These are phyloP conservation scores for Chrysoporthe austroafricana DNA, from an alignment of 2,329 filamentous ascomycete species.

Conservation along the genomic window DNA sequence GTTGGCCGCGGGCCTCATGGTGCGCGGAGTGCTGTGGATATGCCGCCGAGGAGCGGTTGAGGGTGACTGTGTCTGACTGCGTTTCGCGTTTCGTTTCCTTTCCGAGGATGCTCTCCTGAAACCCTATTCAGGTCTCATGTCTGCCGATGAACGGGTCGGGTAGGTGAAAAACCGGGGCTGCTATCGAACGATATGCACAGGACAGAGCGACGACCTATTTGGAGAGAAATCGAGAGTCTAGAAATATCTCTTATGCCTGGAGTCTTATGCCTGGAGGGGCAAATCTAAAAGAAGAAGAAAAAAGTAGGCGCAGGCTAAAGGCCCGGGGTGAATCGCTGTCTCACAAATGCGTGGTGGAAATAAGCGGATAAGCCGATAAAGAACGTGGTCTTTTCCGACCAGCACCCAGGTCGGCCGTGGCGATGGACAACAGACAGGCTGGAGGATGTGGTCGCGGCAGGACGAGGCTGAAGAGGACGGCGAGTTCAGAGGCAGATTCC, in stretches of 20 bases:
- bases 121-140: constrained; percentile 19
- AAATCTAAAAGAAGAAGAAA: neutral
- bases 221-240: neutral
- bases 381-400: constrained; percentile 3
- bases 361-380: constrained; percentile 6
- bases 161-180: neutral
- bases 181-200: neutral
- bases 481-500: neutral
- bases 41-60: constrained; percentile 8
- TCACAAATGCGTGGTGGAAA: constrained; percentile 18
- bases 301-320: constrained; percentile 5
- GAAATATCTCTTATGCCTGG: neutral
- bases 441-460: too few relatives aligned
- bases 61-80: constrained; percentile 10
- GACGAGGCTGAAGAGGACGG: too few relatives aligned
- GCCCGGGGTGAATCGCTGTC: constrained; percentile 17
- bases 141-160: constrained; percentile 13
- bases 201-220: neutral
- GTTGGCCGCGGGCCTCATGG: constrained; percentile 58
- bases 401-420: neutral
- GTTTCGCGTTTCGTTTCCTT: constrained; percentile 27
- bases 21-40: constrained; percentile 25
- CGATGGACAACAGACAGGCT: neutral
- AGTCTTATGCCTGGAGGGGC: neutral
- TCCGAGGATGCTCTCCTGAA: constrained; percentile 17